Evolutionary conservation across 495 filamentous ascomycete genomes (phyloP), one percentile per base, ranked within the genome.

Genomic region (Cenococcum geophilum): DNA sequence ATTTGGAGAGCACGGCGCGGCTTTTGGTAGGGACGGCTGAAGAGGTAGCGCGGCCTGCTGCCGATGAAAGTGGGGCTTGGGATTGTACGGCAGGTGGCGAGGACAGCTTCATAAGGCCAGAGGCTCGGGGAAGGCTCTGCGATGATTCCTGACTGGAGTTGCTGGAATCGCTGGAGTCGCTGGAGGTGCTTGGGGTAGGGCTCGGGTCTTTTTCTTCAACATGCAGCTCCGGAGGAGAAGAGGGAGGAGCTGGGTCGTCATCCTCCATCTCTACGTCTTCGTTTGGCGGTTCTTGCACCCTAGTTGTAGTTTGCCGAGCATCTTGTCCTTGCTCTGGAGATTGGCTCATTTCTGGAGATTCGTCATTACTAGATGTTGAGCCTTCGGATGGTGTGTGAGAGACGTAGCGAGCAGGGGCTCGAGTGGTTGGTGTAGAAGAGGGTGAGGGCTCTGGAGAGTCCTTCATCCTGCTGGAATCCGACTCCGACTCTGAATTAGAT

Each of bases 241-340:
- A 53, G 18, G 57, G 45, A n/a, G 62, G 51, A 9, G 43, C 20
- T 42, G 25, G 21, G 25, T 56, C 42, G 1, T 21, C 51, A 40
- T 64, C 62, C 55, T 20, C 42, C 62, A 60, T 60, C 22, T 64
- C 57, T 12, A 54, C 35, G 18, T 63, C 61, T 23, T 58, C 45
- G 21, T 53, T 22, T 25, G 36, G 53, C 10, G 8, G 11, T 10
- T 35, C 52, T 3, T 25, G 14, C 27, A 32, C 27, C 2, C 6
- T 32, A 21, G 8, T 43, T 35, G 5, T 22, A n/a, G 51, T 10
- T 11, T 54, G 18, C 16, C 8, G 18, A 27, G 25, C n/a, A n/a
- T 27, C 20, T 27, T n/a, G 9, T 20, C 1, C 6, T 25, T 54
- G 20, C 20, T 54, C 51, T 18, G 21, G 20, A 27, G 18, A 20